Evolutionary conservation across 2,329 filamentous ascomycete species (phyloP), one percentile per base, ranked within the genome.

Genomic region (Aspergillus phoenicis): DNA sequence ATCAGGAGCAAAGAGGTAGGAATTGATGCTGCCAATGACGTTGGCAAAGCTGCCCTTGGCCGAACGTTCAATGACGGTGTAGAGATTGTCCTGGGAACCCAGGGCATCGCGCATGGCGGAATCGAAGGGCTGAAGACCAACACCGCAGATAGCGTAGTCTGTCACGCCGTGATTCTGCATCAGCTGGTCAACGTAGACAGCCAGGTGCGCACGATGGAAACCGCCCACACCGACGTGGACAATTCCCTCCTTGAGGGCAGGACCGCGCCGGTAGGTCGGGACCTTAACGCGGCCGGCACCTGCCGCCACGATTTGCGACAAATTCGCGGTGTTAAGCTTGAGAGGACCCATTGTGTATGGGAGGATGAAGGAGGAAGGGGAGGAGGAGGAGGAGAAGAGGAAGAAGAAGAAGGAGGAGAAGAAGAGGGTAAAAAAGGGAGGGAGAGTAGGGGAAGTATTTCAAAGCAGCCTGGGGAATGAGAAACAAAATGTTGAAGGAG

Each of bases 31-130:
- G 66, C 82, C 82, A 24, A 84, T 70, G 15, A 84, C 75, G 52
- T 80, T 74, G 66, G 82, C 80, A 52, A 67, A 66, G 76, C 78
- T 84, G 52, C 82, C 82, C 62, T 78, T 76, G 61, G 80, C 82
- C 1, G 82, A 83, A n/a, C 82, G 82, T 76, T 84, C 82, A 45
- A 84, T 78, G 57, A 84, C 76, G 8, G 82, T 84, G 76, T 84
- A 84, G 26, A 84, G 77, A 66, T 82, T 71, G 70, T 84, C 82
- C 69, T 84, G 82, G 5, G 75, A 72, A 17, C 64, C 66, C 59
- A 84, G 68, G 58, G 78, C 80, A 64, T 84, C 82, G 62, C 82
- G 82, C 82, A 84, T 84, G 64, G 71, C 68, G 6, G 75, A 76
- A 63, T 84, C 82, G 61, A 81, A 82, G 58, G 82, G 80, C 65